Conservation (phyloP, 129 eudicot species). For the Artemisia argyi region DNA sequence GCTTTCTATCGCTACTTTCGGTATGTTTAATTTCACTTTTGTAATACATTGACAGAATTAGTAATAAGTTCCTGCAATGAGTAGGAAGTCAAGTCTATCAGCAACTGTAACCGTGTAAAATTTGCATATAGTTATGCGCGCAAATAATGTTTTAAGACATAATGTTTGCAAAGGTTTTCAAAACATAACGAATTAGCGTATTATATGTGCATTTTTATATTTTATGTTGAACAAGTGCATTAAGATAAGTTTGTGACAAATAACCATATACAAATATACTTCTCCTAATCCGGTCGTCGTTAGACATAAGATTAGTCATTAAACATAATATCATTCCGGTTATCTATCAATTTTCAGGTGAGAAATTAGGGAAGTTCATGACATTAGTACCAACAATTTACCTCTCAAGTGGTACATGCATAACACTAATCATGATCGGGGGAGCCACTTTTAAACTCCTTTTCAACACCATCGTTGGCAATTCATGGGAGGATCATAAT, state of each 20-base stretch:
- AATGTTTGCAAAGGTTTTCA: not conserved
- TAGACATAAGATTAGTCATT: too few relatives aligned
- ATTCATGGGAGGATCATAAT: slow-evolving; percentile 18
- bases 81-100: too few relatives aligned
- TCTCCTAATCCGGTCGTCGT: too few relatives aligned
- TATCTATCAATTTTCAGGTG: slow-evolving; percentile 29
- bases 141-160: too few relatives aligned
- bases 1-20: slow-evolving; percentile 61
- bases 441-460: slow-evolving; percentile 48
- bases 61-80: too few relatives aligned
- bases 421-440: slow-evolving; percentile 56
- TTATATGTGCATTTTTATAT: not conserved
- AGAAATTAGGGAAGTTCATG: slow-evolving; percentile 47
- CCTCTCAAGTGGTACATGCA: slow-evolving; percentile 60
- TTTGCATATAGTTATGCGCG: too few relatives aligned
- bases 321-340: too few relatives aligned
- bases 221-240: not conserved
- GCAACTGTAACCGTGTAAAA: too few relatives aligned
- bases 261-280: too few relatives aligned
- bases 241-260: too few relatives aligned
- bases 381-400: slow-evolving; percentile 55
- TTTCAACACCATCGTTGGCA: slow-evolving; percentile 35
- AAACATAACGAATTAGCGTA: not conserved
- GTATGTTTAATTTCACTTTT: slow-evolving; percentile 22
- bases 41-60: not conserved